Evolutionary conservation across 306 rosid genomes (phyloP).

Genomic region (Ziziphus jujuba): DNA sequence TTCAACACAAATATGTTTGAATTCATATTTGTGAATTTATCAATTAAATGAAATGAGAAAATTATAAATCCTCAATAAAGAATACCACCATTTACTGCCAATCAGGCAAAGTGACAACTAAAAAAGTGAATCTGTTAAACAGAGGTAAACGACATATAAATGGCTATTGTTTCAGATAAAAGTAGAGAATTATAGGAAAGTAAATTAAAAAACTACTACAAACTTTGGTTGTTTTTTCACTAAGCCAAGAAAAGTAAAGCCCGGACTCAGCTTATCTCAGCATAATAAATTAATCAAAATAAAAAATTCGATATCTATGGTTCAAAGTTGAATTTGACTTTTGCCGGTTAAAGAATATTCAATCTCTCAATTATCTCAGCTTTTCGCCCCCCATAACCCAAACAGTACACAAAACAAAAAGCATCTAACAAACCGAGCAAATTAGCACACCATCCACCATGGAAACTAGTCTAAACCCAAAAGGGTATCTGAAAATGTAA

Average conservation of each 20-base stretch:
- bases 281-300: not conserved
- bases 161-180: not conserved
- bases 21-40: not conserved
- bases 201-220: not conserved
- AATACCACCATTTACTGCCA: not conserved
- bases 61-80: not conserved
- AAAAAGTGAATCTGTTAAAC: not conserved
- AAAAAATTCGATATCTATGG: not conserved
- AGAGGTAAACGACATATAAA: not conserved
- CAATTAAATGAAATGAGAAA: not conserved
- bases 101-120: not conserved
- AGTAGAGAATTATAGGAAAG: not conserved
- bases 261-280: not conserved
- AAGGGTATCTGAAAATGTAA: not conserved
- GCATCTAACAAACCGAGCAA: not conserved
- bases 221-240: not conserved
- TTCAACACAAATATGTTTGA: not conserved
- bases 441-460: not conserved
- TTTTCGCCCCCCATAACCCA: slow-evolving; percentile 1
- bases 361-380: not conserved
- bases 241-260: not conserved
- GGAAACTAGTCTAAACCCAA: slow-evolving; percentile 26
- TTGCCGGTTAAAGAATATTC: not conserved
- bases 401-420: not conserved
- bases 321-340: slow-evolving; percentile 3